Percentiles rank a stretch among this genome's conserved stretches.
Conservation (phyloP, 2,329 filamentous ascomycete genomes). For the Xylaria digitata region DNA sequence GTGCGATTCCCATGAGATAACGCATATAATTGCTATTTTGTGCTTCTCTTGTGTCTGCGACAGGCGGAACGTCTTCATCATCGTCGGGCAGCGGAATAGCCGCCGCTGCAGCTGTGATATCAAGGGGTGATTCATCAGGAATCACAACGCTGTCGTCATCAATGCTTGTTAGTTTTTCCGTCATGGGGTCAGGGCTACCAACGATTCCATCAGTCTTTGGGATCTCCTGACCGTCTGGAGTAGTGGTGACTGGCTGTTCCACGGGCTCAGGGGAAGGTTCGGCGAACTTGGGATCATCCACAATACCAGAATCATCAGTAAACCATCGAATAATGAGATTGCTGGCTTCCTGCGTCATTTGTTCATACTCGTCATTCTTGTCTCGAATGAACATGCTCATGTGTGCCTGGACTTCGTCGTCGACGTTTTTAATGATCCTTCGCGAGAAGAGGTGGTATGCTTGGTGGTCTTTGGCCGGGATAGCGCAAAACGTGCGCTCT, state of each 20-base stretch:
- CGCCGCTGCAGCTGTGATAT: constrained; percentile 64
- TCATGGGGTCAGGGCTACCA: constrained; percentile 37
- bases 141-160: constrained; percentile 42
- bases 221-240: constrained; percentile 48
- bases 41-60: constrained; percentile 51
- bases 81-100: constrained; percentile 61
- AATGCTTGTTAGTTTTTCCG: background rate
- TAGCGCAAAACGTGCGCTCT: constrained; percentile 82
- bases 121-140: constrained; percentile 60
- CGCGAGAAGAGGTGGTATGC: constrained; percentile 60
- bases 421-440: constrained; percentile 70
- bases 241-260: constrained; percentile 51
- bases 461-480: constrained; percentile 65
- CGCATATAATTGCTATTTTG: constrained; percentile 59
- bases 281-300: constrained; percentile 61
- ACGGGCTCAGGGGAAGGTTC: constrained; percentile 54
- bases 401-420: constrained; percentile 80
- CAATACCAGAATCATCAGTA: constrained; percentile 56
- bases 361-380: constrained; percentile 72
- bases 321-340: constrained; percentile 70
- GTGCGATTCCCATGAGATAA: constrained; percentile 62
- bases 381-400: constrained; percentile 72
- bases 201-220: constrained; percentile 45
- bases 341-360: constrained; percentile 69
- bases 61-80: constrained; percentile 49